Evolutionary conservation across 2,329 filamentous ascomycete species (phyloP), one percentile per base, ranked within the genome.

Genomic region (Penicillium olsonii): DNA sequence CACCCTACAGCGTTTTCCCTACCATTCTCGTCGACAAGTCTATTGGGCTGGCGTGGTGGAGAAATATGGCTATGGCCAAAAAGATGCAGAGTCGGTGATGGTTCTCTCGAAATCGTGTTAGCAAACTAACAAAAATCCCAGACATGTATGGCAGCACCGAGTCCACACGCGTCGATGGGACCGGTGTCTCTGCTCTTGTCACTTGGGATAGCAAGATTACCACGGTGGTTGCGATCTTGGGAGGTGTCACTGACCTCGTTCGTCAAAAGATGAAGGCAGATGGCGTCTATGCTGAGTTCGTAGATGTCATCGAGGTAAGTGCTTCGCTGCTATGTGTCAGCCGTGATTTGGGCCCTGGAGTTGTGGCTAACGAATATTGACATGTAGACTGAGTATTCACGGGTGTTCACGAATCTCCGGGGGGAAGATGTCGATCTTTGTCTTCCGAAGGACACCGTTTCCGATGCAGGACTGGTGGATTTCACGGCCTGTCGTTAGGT

Each of bases 141-240:
- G 56, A 54, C 47, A 65, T 66, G 0, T 75, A 71, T 18, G 73
- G 73, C 10, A 75, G 70, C 57, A 74, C 71, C 2, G 74, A 75
- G 53, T 70, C 70, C 1, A 69, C 69, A 5, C 61, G 69, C 14
- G 54, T 72, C 1, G 72, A 76, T 42, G 73, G 74, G 9, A 63
- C 68, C 10, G 61, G 64, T 0, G 67, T 73, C 15, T 73, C 71
- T 1, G 68, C 70, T 1, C 66, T 75, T 5, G 60, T 75, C 2
- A 73, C 70, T 1, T 76, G 74, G 73, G 73, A 75, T 42, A 75
- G 72, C 54, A 76, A 76, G 46, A 59, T 75, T 7, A 70, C 70
- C 9, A 76, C 71, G 0, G 71, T 75, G 0, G 60, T 68, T 15
- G 66, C 73, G 0, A 57, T 75, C 0, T 55, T 75, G 4, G 72